Conservation (phyloP, 371 early-diverging fungal species). For the Rhizopus stolonifer region DNA sequence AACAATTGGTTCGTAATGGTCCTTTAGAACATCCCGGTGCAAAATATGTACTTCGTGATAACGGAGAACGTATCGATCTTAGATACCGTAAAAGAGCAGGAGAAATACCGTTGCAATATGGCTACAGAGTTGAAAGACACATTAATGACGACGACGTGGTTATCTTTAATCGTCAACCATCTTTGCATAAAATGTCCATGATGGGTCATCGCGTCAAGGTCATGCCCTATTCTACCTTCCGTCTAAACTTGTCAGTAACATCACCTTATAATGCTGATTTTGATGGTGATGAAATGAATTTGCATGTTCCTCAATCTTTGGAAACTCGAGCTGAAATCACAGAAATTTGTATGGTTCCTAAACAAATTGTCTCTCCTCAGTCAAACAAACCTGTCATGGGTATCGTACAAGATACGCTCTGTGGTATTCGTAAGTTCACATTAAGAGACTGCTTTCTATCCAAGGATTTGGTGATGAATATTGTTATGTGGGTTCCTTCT, state of each 20-base stretch:
- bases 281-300: conserved; percentile 99
- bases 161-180: conserved; percentile 99
- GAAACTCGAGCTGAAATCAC: conserved; percentile 95
- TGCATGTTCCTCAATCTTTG: conserved; percentile 98
- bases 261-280: conserved; percentile 99
- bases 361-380: conserved; percentile 98
- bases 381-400: conserved; percentile 99
- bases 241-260: conserved; percentile 98
- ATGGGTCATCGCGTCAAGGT: conserved; percentile 99
- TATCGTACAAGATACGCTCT: conserved; percentile 99
- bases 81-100: conserved; percentile 88
- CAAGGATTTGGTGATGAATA: conserved; percentile 93
- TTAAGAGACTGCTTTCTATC: conserved; percentile 91
- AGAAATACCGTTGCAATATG: conserved; percentile 89
- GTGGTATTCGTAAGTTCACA: conserved; percentile 97
- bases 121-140: conserved; percentile 98
- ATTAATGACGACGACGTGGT: conserved; percentile 96
- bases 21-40: conserved; percentile 99
- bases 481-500: conserved; percentile 93
- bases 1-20: conserved; percentile 93
- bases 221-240: conserved; percentile 99
- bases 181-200: conserved; percentile 99
- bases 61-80: conserved; percentile 97
- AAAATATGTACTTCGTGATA: conserved; percentile 97
- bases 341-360: conserved; percentile 97